Evolutionary conservation across 2,329 filamentous ascomycete genomes (phyloP).

Genomic region (Elsinoe fawcettii): DNA sequence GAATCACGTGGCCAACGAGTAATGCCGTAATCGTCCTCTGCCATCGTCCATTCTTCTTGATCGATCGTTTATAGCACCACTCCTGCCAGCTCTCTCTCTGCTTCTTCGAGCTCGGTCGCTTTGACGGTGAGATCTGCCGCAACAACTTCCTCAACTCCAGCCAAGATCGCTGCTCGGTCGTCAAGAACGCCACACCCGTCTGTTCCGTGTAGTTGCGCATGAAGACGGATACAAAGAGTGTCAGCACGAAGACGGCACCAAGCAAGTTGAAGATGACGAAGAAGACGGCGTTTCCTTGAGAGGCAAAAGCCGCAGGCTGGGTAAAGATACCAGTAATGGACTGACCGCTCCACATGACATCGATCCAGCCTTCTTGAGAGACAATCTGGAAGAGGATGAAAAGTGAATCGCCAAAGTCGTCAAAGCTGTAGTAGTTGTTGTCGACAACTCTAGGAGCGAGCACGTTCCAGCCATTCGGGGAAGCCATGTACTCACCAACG

Average conservation of each 20-base stretch:
- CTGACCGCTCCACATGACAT: constrained; percentile 81
- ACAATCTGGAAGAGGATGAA: constrained; percentile 99
- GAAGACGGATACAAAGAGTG: constrained; percentile 96
- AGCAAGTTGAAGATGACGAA: constrained; percentile 95
- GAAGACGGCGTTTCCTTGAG: constrained; percentile 83
- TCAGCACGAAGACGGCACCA: constrained; percentile 91
- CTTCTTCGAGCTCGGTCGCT: constrained; percentile 73
- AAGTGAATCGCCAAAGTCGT: constrained; percentile 85
- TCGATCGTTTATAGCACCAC: constrained; percentile 91
- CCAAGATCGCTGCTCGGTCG: constrained; percentile 93
- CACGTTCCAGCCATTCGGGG: constrained; percentile 77
- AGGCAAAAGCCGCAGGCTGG: constrained; percentile 62
- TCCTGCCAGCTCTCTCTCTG: constrained; percentile 68
- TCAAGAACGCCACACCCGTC: constrained; percentile 92
- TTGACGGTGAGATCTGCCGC: constrained; percentile 88
- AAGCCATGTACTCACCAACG: constrained; percentile 70
- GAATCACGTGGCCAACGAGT: constrained; percentile 71
- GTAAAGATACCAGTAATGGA: constrained; percentile 67
- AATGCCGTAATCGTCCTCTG: constrained; percentile 72
- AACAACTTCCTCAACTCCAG: constrained; percentile 87
- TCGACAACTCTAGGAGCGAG: constrained; percentile 71
- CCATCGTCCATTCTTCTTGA: constrained; percentile 91
- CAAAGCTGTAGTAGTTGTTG: constrained; percentile 85
- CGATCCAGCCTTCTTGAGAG: constrained; percentile 94
- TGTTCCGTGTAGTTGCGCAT: constrained; percentile 99